These are phyloP conservation scores for Aspergillus homomorphus DNA, from an alignment of 495 filamentous ascomycete species.

Conservation along the genomic window DNA sequence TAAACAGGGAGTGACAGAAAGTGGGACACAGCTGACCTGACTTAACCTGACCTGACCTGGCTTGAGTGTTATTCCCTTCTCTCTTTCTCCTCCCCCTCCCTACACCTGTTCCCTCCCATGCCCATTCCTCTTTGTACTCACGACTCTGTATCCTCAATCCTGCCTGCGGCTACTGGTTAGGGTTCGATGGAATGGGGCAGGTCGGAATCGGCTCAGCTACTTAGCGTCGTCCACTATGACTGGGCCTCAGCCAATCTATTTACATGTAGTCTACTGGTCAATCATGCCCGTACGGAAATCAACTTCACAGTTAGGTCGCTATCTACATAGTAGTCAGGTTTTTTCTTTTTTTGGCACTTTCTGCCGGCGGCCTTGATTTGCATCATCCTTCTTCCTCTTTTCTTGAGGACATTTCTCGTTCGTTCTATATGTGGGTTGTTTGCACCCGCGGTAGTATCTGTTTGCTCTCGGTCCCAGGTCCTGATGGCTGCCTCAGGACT, in stretches of 20 bases:
- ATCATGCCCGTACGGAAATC: neutral
- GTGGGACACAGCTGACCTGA: conserved; percentile 1
- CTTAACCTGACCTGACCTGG: no score
- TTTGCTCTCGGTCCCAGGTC: neutral
- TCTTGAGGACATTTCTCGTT: neutral
- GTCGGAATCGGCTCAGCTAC: neutral
- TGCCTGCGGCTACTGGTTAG: neutral
- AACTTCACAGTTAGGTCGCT: no score
- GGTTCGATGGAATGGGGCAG: neutral
- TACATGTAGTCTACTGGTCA: neutral
- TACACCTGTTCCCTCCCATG: neutral
- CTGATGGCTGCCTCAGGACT: neutral
- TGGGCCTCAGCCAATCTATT: neutral
- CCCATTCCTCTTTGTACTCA: conserved; percentile 15
- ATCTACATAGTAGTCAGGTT: neutral
- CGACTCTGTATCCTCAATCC: conserved; percentile 10
- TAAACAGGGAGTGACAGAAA: neutral
- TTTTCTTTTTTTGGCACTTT: neutral
- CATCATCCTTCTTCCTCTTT: conserved; percentile 10
- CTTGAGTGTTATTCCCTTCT: neutral
- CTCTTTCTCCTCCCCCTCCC: neutral
- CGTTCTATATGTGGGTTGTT: neutral
- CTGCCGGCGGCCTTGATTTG: no score
- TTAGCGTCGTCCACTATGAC: neutral
- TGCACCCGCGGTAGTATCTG: neutral